phyloP scores from a whole-genome alignment of 345 rosid species.

The Eucalyptus virginea region DNA sequence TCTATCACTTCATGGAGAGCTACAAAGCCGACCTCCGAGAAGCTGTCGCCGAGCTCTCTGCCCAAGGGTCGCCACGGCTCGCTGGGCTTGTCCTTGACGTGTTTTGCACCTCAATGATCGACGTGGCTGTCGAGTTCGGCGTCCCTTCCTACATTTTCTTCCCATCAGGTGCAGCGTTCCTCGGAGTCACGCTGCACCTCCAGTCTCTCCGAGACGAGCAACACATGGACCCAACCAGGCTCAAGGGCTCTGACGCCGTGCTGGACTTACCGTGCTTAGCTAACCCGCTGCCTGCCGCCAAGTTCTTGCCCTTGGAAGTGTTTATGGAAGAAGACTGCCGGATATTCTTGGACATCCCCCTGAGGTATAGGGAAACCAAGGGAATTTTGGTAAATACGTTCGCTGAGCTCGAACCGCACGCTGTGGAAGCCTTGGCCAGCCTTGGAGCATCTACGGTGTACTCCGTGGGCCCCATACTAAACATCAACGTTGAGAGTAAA shows the following conservation, averaged over 20 bases:
- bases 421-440: not conserved
- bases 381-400: conserved; percentile 43
- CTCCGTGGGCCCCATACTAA: conserved; percentile 39
- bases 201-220: conserved; percentile 6
- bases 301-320: not conserved
- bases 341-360: accelerated
- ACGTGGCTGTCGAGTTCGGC: conserved; percentile 23
- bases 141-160: conserved; percentile 34
- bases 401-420: conserved; percentile 23
- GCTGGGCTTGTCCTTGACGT: conserved; percentile 42
- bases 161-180: conserved; percentile 19
- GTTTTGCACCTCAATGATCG: conserved; percentile 34
- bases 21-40: conserved; percentile 13
- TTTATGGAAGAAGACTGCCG: not conserved
- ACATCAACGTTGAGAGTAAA: not conserved
- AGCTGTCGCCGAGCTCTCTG: not conserved
- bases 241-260: conserved; percentile 15
- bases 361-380: conserved; percentile 1
- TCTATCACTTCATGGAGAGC: not conserved
- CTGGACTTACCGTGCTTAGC: conserved; percentile 12
- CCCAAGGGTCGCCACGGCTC: conserved; percentile 1
- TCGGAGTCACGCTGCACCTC: not conserved
- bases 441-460: conserved; percentile 9
- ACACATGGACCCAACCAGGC: not conserved
- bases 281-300: conserved; percentile 16